Conservation (phyloP, 805 yeast species). For the Metschnikowia santaceciliae region DNA sequence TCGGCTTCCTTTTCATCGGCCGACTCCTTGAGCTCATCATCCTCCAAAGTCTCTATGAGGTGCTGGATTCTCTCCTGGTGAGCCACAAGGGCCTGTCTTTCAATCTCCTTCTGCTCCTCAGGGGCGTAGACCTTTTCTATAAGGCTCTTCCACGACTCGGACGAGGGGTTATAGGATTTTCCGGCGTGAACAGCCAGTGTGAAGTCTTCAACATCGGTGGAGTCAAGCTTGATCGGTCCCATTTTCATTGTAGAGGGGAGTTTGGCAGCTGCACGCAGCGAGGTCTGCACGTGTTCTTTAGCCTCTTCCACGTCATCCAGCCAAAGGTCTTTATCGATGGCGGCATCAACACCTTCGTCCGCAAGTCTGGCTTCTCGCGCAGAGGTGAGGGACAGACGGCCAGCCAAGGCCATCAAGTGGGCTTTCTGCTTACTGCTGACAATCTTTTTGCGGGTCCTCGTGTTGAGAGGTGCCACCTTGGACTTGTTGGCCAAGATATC, state of each 20-base stretch:
- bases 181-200: constrained; percentile 67
- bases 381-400: constrained; percentile 57
- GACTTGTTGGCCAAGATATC: constrained; percentile 73
- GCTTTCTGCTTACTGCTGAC: constrained; percentile 61
- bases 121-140: constrained; percentile 61
- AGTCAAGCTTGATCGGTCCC: constrained; percentile 50
- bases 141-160: constrained; percentile 74
- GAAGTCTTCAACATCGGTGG: constrained; percentile 28
- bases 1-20: constrained; percentile 35
- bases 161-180: constrained; percentile 87
- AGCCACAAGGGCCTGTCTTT: constrained; percentile 56
- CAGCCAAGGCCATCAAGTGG: constrained; percentile 70
- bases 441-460: constrained; percentile 48
- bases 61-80: constrained; percentile 61
- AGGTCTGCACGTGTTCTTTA: not conserved
- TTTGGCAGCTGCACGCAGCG: constrained; percentile 39
- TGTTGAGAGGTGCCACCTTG: constrained; percentile 64
- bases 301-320: constrained; percentile 30
- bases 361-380: constrained; percentile 51
- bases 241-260: constrained; percentile 53
- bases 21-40: constrained; percentile 43
- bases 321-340: constrained; percentile 67
- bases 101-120: constrained; percentile 66
- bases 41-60: constrained; percentile 60
- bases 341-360: constrained; percentile 58